These are phyloP conservation scores for Penicillium sp. DNA, from an alignment of 2,329 filamentous ascomycete genomes.

Conservation along the genomic window DNA sequence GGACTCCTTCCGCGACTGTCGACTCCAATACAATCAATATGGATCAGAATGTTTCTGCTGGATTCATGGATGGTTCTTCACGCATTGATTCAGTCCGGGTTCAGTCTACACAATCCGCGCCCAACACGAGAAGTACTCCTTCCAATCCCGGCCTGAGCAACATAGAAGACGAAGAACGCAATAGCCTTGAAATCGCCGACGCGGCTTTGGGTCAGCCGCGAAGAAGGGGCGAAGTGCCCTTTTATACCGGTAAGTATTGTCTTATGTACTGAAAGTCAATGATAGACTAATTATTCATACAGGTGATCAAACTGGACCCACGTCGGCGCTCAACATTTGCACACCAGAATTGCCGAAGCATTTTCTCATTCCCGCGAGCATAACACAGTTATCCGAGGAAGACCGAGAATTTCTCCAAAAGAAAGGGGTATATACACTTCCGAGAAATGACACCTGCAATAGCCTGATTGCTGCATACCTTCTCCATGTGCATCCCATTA, in stretches of 20 bases:
- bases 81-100: neutral
- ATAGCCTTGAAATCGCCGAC: constrained; percentile 23
- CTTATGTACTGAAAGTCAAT: no score
- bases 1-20: neutral
- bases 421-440: constrained; percentile 36
- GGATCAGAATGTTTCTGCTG: neutral
- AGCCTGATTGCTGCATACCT: constrained; percentile 36
- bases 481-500: constrained; percentile 35
- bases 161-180: constrained; percentile 21
- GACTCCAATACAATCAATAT: neutral
- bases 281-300: neutral
- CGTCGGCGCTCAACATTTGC: constrained; percentile 19
- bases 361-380: constrained; percentile 15
- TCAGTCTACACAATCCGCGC: neutral
- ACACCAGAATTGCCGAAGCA: constrained; percentile 18
- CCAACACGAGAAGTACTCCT: neutral
- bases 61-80: neutral
- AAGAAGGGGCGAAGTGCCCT: constrained; percentile 19
- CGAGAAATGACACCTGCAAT: constrained; percentile 26
- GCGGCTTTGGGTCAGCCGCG: constrained; percentile 19
- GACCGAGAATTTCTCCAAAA: constrained; percentile 24
- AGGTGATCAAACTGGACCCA: constrained; percentile 24
- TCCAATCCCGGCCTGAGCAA: neutral
- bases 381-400: constrained; percentile 11
- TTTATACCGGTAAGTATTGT: constrained; percentile 27